Percentiles rank a stretch among this genome's conserved stretches.
These are phyloP conservation scores for Cordyceps javanica DNA, from an alignment of 2,329 filamentous ascomycete genomes.

Conservation along the genomic window DNA sequence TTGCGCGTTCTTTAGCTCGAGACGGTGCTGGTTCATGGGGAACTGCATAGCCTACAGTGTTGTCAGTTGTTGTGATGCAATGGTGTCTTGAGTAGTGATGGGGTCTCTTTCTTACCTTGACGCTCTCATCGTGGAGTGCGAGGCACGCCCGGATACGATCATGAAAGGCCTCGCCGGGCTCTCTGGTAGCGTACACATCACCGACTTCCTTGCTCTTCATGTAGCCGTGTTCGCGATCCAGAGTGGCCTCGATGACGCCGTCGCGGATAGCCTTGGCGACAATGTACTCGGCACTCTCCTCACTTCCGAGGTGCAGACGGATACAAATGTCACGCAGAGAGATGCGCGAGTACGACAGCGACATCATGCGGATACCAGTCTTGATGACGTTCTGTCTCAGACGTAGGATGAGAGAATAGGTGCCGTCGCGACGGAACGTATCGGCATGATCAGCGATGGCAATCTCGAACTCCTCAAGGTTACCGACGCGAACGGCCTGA, in stretches of 20 bases:
- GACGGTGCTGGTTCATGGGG: constrained; percentile 96
- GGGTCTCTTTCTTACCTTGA: constrained; percentile 92
- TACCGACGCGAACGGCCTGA: constrained; percentile 92
- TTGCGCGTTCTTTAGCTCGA: constrained; percentile 96
- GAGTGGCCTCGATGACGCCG: constrained; percentile 89
- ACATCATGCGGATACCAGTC: constrained; percentile 99
- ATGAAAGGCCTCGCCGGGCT: constrained; percentile 96
- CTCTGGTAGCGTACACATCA: constrained; percentile 91
- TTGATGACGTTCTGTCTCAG: constrained; percentile 98
- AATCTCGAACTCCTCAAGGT: constrained; percentile 87
- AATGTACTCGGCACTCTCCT: constrained; percentile 98
- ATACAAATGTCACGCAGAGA: constrained; percentile 97
- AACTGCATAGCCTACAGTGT: constrained; percentile 81
- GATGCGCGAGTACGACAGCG: constrained; percentile 93
- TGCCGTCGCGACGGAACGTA: constrained; percentile 86
- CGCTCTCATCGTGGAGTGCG: constrained; percentile 90
- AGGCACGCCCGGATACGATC: constrained; percentile 91
- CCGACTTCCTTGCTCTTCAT: constrained; percentile 98
- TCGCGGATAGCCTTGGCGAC: constrained; percentile 97
- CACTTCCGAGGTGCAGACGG: constrained; percentile 83
- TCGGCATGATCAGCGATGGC: constrained; percentile 75
- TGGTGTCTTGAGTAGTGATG: neutral
- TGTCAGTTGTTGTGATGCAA: constrained; percentile 17
- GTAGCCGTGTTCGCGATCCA: constrained; percentile 91
- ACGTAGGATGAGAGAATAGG: constrained; percentile 90